Evolutionary conservation across 2,329 filamentous ascomycete species (phyloP), one percentile per base, ranked within the genome.

Genomic region (Fusarium mundagurra): DNA sequence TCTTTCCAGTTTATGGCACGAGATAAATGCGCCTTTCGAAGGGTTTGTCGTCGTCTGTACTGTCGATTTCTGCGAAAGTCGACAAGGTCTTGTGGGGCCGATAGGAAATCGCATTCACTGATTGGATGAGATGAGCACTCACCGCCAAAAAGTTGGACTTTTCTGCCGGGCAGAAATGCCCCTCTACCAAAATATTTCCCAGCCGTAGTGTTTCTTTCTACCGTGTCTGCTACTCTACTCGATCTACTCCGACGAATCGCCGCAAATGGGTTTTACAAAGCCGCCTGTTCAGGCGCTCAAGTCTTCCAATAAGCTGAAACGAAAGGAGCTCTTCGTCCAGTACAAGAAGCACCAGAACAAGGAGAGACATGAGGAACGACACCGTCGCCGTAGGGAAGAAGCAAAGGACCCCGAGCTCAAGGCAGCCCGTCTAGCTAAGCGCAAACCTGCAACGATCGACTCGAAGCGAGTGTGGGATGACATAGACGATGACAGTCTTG

Each of bases 391-490:
- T 84, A 94, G 93, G 84, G 93, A 95, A 80, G 96, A 99, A 83
- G 90, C 92, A 73, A 93, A 92, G 82, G 91, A 98, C 79, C 95
- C 96, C 5, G 88, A 90, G 67, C 84, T 98, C 68, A 91, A 91
- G 76, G 90, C 90, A 70, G 89, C 92, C 74, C 90, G 96, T 77
- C 86, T 96, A 69, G 91, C 91, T 69, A 90, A 89, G 75, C 98
- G 98, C 84, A 88, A 95, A 48, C 93, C 96, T 1, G 83, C 90
- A 62, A 97, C 94, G 1, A 88, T 98, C 66, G 95, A 98, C 78
- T 90, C 91, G 78, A 98, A 98, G 86, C 91, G 96, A 81, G 91
- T 94, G 38, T 98, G 94, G 94, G 95, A 98, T 78, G 92, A 95
- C 60, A 89, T 90, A 57, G 91, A 91, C 54, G 88, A 88, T 64